Conservation (phyloP, 192 early-diverging fungal species). For the Geranomyces variabilis region DNA sequence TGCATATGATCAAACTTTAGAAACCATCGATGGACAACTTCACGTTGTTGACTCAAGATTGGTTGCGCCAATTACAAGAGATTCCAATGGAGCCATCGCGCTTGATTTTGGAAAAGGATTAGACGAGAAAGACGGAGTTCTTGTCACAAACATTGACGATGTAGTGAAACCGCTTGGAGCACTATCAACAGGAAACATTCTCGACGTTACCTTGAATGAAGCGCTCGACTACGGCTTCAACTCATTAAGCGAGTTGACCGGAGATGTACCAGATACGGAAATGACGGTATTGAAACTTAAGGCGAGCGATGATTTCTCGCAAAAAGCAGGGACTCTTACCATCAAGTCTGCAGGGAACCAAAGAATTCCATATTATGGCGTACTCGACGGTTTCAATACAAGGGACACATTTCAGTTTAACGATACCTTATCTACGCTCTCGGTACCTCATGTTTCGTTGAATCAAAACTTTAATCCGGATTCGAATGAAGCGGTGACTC, state of each 20-base stretch:
- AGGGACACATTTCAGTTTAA: constrained; percentile 1
- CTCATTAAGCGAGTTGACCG: not conserved
- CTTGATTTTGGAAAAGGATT: not conserved
- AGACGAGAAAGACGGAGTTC: not conserved
- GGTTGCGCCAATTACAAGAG: too few relatives aligned
- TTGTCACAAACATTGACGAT: not conserved
- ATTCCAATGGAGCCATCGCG: too few relatives aligned
- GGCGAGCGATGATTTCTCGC: not conserved
- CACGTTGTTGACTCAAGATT: too few relatives aligned
- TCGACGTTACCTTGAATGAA: not conserved
- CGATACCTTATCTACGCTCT: not conserved
- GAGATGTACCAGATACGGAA: not conserved
- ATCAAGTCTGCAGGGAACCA: not conserved
- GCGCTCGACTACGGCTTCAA: not conserved
- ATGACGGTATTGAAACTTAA: not conserved
- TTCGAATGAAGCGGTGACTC: constrained; percentile 14
- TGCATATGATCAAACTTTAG: too few relatives aligned
- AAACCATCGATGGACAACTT: too few relatives aligned
- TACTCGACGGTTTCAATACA: not conserved
- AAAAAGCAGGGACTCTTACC: not conserved
- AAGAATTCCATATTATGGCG: constrained; percentile 10
- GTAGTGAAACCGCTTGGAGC: constrained; percentile 1
- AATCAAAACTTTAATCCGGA: not conserved
- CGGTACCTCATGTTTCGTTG: not conserved
- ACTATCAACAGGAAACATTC: not conserved